A percentile compares a stretch with the other conserved stretches of the same genome.
These are phyloP conservation scores for Hirschioporus abietinus DNA, from an alignment of 768 basidiomycete species.

Conservation along the genomic window DNA sequence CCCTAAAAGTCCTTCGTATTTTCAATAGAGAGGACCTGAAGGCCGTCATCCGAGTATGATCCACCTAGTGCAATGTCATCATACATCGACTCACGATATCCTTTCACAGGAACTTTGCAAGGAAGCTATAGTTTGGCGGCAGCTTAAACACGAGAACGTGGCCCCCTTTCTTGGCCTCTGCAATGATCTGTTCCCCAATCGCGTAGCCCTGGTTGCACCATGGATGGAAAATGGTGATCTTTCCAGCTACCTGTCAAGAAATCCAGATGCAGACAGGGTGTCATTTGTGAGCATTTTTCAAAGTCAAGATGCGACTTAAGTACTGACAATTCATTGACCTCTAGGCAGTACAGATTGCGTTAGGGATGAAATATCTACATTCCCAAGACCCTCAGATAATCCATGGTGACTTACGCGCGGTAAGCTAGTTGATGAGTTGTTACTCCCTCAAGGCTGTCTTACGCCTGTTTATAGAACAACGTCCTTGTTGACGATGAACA, in stretches of 20 bases:
- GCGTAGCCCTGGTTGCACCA: background rate
- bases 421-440: background rate
- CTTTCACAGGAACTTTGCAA: background rate
- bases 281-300: background rate
- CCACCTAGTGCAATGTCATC: background rate
- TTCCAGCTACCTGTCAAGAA: background rate
- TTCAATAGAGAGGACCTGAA: background rate
- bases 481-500: slow-evolving; percentile 1
- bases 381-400: slow-evolving; percentile 4
- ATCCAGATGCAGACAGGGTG: background rate
- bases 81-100: background rate
- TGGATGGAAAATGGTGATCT: slow-evolving; percentile 2
- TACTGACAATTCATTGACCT: background rate
- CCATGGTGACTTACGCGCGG: slow-evolving; percentile 8
- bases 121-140: slow-evolving; percentile 3
- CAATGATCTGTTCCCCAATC: background rate
- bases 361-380: slow-evolving; percentile 7
- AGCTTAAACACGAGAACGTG: slow-evolving; percentile 1
- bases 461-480: slow-evolving; percentile 4
- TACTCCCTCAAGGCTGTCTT: background rate
- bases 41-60: background rate
- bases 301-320: background rate
- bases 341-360: slow-evolving; percentile 1
- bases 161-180: background rate
- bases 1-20: slow-evolving; percentile 1